A percentile compares a stretch with the other conserved stretches of the same genome.
phyloP scores from a whole-genome alignment of 345 rosid species.

The Turritis glabra region DNA sequence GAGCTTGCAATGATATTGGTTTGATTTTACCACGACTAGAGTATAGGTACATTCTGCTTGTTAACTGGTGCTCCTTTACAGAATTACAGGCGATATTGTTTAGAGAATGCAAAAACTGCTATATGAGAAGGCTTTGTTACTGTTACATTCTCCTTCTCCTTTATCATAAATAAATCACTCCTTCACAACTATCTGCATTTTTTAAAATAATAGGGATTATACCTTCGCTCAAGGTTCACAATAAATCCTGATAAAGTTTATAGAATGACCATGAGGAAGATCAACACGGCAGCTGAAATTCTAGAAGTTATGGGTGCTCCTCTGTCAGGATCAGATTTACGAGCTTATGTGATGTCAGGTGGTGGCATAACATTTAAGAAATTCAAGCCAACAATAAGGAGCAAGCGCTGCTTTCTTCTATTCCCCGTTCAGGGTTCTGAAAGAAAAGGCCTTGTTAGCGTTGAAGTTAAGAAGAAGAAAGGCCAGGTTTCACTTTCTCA shows the following conservation, averaged over 20 bases:
- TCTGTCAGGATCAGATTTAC: slow-evolving; percentile 68
- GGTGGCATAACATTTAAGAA: slow-evolving; percentile 68
- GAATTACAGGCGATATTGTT: neutral
- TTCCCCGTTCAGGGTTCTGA: slow-evolving; percentile 90
- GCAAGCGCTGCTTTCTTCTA: slow-evolving; percentile 83
- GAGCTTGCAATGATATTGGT: slow-evolving; percentile 12
- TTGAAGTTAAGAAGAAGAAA: slow-evolving; percentile 85
- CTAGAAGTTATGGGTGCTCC: slow-evolving; percentile 99
- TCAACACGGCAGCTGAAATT: slow-evolving; percentile 78
- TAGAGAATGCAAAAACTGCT: neutral
- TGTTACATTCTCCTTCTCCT: neutral
- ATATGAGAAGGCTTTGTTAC: neutral
- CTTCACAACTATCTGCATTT: slow-evolving; percentile 1
- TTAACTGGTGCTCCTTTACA: neutral
- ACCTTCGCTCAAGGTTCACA: slow-evolving; percentile 67
- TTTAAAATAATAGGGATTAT: slow-evolving; percentile 59
- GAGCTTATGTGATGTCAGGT: slow-evolving; percentile 95
- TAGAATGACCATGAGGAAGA: slow-evolving; percentile 84
- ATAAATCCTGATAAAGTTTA: slow-evolving; percentile 87
- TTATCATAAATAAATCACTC: neutral
- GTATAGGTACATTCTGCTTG: slow-evolving; percentile 13
- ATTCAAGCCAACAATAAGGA: slow-evolving; percentile 63
- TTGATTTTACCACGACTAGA: neutral
- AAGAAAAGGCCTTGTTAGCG: slow-evolving; percentile 84
- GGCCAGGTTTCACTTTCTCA: slow-evolving; percentile 65